phyloP scores from a whole-genome alignment of 495 filamentous ascomycete species.

The Evansstolkia leycettana region DNA sequence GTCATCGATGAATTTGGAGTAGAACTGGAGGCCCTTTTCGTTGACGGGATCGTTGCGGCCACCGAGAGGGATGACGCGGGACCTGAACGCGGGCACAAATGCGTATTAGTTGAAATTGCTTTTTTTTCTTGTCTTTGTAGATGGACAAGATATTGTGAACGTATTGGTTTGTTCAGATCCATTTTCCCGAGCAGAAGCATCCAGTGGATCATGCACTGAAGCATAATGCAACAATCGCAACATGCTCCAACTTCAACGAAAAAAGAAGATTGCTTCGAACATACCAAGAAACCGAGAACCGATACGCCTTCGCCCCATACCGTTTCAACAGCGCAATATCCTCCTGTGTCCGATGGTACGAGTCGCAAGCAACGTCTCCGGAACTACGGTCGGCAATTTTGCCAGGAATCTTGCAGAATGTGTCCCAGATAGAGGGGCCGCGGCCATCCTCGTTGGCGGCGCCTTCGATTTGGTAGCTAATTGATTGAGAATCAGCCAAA shows the following conservation, averaged over 20 bases:
- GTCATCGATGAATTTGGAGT: constrained; percentile 35
- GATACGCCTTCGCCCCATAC: constrained; percentile 51
- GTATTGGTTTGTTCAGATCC: too few species aligned
- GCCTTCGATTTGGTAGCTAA: constrained; percentile 71
- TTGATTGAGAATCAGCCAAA: constrained; percentile 2
- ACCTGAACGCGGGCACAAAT: constrained; percentile 24
- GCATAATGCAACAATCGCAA: too few species aligned
- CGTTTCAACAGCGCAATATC: constrained; percentile 62
- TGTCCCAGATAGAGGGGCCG: constrained; percentile 66
- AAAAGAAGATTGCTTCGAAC: constrained; percentile 30
- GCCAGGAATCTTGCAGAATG: constrained; percentile 58
- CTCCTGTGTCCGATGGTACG: constrained; percentile 59
- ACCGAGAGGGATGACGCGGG: constrained; percentile 55
- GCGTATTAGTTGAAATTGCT: too few species aligned
- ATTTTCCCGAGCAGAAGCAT: too few species aligned
- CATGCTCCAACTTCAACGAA: too few species aligned
- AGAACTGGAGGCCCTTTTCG: constrained; percentile 35
- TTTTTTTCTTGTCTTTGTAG: too few species aligned
- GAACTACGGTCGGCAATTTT: constrained; percentile 62
- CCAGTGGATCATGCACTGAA: too few species aligned
- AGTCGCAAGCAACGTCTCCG: constrained; percentile 62
- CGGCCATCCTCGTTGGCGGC: constrained; percentile 54
- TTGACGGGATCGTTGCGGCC: constrained; percentile 36
- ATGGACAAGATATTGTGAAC: too few species aligned
- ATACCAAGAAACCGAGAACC: constrained; percentile 67